These are phyloP conservation scores for Mollisiaceae sp. DNA, from an alignment of 2,329 filamentous ascomycete genomes.

Conservation along the genomic window DNA sequence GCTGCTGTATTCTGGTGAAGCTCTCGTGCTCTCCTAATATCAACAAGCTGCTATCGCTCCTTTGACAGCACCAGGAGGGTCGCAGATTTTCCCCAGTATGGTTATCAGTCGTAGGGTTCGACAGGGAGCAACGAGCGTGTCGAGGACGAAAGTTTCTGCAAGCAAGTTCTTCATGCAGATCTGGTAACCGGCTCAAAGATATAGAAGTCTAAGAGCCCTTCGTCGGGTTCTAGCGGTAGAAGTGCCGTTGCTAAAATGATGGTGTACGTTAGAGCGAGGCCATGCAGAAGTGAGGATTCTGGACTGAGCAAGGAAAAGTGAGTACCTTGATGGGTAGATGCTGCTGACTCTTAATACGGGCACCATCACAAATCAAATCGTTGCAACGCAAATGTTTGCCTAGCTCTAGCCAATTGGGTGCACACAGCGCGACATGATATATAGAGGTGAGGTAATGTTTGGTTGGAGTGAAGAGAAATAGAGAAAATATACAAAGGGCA, in stretches of 20 bases:
- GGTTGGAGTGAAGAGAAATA: background rate
- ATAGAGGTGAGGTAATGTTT: background rate
- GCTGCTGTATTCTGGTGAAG: background rate
- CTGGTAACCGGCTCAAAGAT: background rate
- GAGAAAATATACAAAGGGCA: background rate
- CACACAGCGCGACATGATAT: slow-evolving; percentile 2
- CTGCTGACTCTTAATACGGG: slow-evolving; percentile 8
- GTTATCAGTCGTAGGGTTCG: slow-evolving; percentile 11
- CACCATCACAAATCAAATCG: slow-evolving; percentile 5
- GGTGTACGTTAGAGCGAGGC: slow-evolving; percentile 7
- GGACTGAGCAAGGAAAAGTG: too few species aligned
- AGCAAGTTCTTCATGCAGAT: slow-evolving; percentile 3
- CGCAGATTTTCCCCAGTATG: background rate
- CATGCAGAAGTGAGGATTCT: slow-evolving; percentile 13
- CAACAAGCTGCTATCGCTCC: background rate
- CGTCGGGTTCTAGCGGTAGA: background rate
- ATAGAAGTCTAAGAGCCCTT: background rate
- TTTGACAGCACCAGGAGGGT: background rate
- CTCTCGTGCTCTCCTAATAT: slow-evolving; percentile 3
- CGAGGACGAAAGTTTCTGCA: slow-evolving; percentile 8
- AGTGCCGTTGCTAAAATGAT: slow-evolving; percentile 7
- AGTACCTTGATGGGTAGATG: slow-evolving; percentile 25
- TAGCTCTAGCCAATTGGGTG: background rate
- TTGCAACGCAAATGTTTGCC: slow-evolving; percentile 12
- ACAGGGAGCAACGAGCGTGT: slow-evolving; percentile 14